Base-by-base conservation (phyloP, 2,329 filamentous ascomycete genomes). In the Davidsoniella eucalypti region DNA sequence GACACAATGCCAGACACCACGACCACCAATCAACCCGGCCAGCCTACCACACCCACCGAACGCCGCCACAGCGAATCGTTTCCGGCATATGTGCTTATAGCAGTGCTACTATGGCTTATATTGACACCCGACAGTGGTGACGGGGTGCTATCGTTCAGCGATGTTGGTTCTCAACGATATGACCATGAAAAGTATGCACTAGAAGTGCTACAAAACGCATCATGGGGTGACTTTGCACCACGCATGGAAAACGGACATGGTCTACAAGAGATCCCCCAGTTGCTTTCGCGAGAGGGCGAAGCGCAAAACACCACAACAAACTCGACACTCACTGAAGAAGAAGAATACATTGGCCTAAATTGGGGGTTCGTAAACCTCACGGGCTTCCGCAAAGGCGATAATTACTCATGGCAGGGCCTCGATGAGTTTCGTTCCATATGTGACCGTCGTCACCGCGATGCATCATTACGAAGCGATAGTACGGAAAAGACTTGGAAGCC, bases 401-500 rank as follows among this genome's bases (percentile, higher is more conserved):
- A 75, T 4, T 86, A 84, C 63, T 81, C 77, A 1, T 95, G 88
- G 88, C 74, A 80, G 33, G 71, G 87, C 52, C 67, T 95, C 18
- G 68, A 69, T 0, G 65, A 69, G 1, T 86, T 88, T 52, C 47
- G 44, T 2, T 29, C 21, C n/a, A 46, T 18, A 17, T 53, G 51
- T n/a, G 38, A 46, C 21, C n/a, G 33, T n/a, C 78, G 76, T 60
- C 66, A 79, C 53, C 74, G 75, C 55, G 66, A 68, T 41, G 65
- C 67, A 10, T 63, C 65, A 39, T 61, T 69, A 23, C 65, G 65
- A 2, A 63, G 66, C 2, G 61, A 68, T 12, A 50, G 47, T 18
- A 38, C 25, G 5, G 47, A 53, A 36, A 66, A 67, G 12, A 60
- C 62, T 5, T 69, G 66, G 66, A 61, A 66, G 44, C 55, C 56